A percentile compares a stretch with the other conserved stretches of the same genome.
These are phyloP conservation scores for Penicillium pulvis DNA, from an alignment of 495 filamentous ascomycete genomes.

Conservation along the genomic window DNA sequence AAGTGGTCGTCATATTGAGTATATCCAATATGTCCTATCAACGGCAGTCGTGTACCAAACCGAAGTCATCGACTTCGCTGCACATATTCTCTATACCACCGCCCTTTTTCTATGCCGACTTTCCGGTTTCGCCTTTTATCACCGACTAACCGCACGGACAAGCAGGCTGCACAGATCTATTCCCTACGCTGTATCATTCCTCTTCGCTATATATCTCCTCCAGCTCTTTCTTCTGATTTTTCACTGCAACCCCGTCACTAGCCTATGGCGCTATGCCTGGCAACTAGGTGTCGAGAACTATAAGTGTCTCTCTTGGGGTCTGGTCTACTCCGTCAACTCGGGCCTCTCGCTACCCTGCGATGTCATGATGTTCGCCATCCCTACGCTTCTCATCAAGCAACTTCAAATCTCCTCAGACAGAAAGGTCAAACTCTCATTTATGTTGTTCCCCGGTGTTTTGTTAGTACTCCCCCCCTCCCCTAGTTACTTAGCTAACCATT, in stretches of 20 bases:
- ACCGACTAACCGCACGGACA: conserved; percentile 38
- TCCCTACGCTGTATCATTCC: conserved; percentile 31
- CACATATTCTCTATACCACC: conserved; percentile 50
- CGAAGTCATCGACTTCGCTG: conserved; percentile 48
- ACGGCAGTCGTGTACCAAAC: conserved; percentile 34
- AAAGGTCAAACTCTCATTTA: conserved; percentile 41
- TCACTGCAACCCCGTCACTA: conserved; percentile 46
- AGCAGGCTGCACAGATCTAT: conserved; percentile 36
- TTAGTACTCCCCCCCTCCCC: conserved; percentile 22
- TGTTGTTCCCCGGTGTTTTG: conserved; percentile 50
- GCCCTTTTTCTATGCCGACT: conserved; percentile 48
- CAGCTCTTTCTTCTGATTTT: conserved; percentile 50
- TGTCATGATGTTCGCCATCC: conserved; percentile 46
- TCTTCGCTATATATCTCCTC: conserved; percentile 40
- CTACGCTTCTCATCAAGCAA: conserved; percentile 38
- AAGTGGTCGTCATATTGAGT: conserved; percentile 48
- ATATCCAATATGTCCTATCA: conserved; percentile 48
- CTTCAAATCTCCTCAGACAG: conserved; percentile 35
- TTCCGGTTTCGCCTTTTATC: conserved; percentile 53
- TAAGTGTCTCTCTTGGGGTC: conserved; percentile 43
- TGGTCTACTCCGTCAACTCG: conserved; percentile 48
- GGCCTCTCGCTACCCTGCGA: conserved; percentile 46
- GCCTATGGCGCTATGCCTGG: conserved; percentile 49
- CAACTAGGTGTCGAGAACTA: conserved; percentile 34
- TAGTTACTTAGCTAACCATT: conserved; percentile 11